A percentile compares a stretch with the other conserved stretches of the same genome.
Conservation (phyloP, 2,329 filamentous ascomycete genomes). For the Alternaria infectoria region DNA sequence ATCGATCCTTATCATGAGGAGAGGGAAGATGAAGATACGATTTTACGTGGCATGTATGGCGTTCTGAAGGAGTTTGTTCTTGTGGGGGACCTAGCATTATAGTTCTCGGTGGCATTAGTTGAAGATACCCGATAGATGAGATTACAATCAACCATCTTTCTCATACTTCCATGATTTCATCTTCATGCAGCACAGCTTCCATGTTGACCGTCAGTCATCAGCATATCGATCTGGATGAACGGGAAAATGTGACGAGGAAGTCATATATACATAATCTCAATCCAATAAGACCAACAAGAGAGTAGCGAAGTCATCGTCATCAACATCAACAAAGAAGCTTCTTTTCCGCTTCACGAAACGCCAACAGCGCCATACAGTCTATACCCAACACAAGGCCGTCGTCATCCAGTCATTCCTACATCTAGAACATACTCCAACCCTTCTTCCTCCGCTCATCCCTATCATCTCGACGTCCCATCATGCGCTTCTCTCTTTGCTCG, state of each 20-base stretch:
- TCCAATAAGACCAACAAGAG: not conserved
- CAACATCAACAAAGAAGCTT: not conserved
- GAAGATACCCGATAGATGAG: conserved; percentile 2
- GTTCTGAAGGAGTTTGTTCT: not conserved
- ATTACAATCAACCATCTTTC: not conserved
- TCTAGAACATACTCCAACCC: conserved; percentile 42
- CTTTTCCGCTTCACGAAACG: not conserved
- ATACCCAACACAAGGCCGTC: conserved; percentile 2
- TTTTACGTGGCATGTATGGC: not conserved
- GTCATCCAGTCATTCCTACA: not conserved
- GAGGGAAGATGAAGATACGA: not conserved
- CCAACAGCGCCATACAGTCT: conserved; percentile 14
- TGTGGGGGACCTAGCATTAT: not conserved
- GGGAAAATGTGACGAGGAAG: not conserved
- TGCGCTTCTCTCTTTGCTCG: conserved; percentile 73
- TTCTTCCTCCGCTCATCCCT: conserved; percentile 34
- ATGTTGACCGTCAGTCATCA: not conserved
- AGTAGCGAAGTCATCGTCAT: not conserved
- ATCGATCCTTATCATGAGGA: not conserved
- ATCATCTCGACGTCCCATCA: conserved; percentile 27
- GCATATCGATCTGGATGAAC: not conserved
- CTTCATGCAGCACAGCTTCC: too few species aligned
- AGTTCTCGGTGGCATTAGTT: not conserved
- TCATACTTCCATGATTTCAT: too few species aligned
- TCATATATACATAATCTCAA: conserved; percentile 1